Evolutionary conservation across 331 rosid species (phyloP).

Genomic region (Saraca asoca): DNA sequence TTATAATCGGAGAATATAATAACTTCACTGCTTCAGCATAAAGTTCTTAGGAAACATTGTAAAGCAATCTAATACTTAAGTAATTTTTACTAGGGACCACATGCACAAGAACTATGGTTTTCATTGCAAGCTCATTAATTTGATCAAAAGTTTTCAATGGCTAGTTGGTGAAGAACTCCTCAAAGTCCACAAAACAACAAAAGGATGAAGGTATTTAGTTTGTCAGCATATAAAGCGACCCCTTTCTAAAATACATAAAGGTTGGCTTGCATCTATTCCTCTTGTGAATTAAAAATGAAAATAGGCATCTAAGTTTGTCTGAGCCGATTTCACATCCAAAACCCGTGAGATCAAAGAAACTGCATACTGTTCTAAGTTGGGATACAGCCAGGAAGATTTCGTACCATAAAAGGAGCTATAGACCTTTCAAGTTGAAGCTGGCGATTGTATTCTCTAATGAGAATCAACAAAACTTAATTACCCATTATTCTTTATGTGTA

Average conservation of each 20-base stretch:
- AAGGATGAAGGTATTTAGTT: slow-evolving; percentile 43
- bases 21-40: too few species aligned
- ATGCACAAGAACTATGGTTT: slow-evolving; percentile 19
- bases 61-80: too few species aligned
- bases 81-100: slow-evolving; percentile 44
- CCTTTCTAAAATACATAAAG: slow-evolving; percentile 30
- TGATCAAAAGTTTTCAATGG: slow-evolving; percentile 52
- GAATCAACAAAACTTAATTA: slow-evolving; percentile 15
- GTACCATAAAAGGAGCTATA: slow-evolving; percentile 23
- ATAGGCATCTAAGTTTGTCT: slow-evolving; percentile 22
- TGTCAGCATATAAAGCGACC: slow-evolving; percentile 48
- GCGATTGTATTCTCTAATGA: slow-evolving; percentile 29
- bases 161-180: slow-evolving; percentile 73
- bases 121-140: slow-evolving; percentile 27
- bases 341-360: slow-evolving; percentile 44
- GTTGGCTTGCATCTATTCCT: neutral
- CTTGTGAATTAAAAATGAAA: slow-evolving; percentile 19
- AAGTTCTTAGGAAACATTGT: too few species aligned
- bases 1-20: too few species aligned
- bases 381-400: slow-evolving; percentile 34
- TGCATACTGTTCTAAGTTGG: slow-evolving; percentile 31
- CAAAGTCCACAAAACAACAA: slow-evolving; percentile 76
- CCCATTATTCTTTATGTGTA: slow-evolving; percentile 38
- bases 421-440: slow-evolving; percentile 36
- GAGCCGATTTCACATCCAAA: slow-evolving; percentile 45